Evolutionary conservation across 306 rosid genomes (phyloP), one percentile per base, ranked within the genome.

Genomic region (Glycine soja): DNA sequence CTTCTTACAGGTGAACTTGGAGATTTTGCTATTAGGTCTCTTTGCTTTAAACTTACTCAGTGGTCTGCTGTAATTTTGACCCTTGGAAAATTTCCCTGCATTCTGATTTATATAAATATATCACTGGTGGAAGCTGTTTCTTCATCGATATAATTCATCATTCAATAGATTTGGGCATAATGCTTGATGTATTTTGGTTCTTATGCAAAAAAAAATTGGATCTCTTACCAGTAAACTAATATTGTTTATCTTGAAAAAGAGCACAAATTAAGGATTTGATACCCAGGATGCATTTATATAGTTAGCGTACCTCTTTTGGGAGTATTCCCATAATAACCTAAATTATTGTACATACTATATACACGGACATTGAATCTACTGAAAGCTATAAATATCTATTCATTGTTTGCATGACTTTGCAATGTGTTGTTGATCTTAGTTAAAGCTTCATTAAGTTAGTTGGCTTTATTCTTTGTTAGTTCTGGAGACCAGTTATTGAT

Each of bases 251-350:
- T 48, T 34, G 70, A 50, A 40, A 40, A 57, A 45, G 7, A 58
- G 2, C 48, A 45, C 40, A 57, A 46, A 79, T 10, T 45, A 63
- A 79, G 54, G 70, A 30, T 14, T 68, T 69, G 76, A 56, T 64
- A 40, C 43, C 4, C 43, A 40, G 43, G 43, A 40, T 40, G 43
- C 43, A 40, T 40, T 40, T 40, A 24, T 51, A 15, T 53, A 24
- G 30, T 24, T 24, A 24, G 30, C 30, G 30, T 24, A 24, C 30
- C 30, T 24, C 30, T 24, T 24, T 24, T 24, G 30, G 30, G 30
- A 24, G 1, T 24, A 24, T 1, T 24, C 30, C 30, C 30, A 24
- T 24, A 24, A 24, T 24, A 24, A 24, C 30, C 30, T 24, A 24
- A 0, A 24, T 24, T 24, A 24, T 24, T 24, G 30, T 24, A 24